These are phyloP conservation scores for Cyberlindnera sargentensis DNA, from an alignment of 805 yeast genomes.

Conservation along the genomic window DNA sequence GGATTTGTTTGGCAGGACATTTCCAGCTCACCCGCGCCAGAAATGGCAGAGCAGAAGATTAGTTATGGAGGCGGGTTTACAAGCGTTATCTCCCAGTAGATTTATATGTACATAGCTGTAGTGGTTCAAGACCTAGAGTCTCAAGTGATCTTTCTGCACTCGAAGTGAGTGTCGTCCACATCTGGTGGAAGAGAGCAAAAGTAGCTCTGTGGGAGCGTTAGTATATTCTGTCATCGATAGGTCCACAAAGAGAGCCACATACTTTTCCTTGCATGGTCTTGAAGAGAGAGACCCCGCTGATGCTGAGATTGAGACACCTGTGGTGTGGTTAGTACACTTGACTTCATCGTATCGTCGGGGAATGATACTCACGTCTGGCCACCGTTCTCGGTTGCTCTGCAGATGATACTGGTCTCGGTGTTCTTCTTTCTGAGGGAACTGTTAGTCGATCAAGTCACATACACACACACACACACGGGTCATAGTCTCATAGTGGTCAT, in stretches of 20 bases:
- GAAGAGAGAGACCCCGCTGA: conserved; percentile 36
- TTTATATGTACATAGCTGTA: no score
- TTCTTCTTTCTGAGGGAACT: conserved; percentile 11
- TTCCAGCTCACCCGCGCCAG: no score
- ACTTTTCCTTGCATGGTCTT: conserved; percentile 40
- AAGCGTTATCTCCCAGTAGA: no score
- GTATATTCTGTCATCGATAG: neutral
- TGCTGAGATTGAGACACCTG: conserved; percentile 37
- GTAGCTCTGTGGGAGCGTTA: conserved; percentile 27
- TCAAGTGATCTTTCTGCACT: conserved; percentile 36
- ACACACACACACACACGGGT: neutral
- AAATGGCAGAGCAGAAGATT: no score
- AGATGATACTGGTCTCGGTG: conserved; percentile 32
- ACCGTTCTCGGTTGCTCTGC: conserved; percentile 36
- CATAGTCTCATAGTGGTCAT: neutral
- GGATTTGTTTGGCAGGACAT: no score
- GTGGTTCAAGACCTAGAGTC: no score
- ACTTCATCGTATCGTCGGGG: no score
- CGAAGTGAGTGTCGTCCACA: conserved; percentile 43
- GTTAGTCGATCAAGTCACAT: neutral
- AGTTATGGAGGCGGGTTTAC: no score
- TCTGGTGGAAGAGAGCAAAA: conserved; percentile 45
- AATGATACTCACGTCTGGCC: conserved; percentile 29
- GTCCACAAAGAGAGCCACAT: neutral
- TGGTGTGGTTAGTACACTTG: neutral